Evolutionary conservation across 2,329 filamentous ascomycete species (phyloP), one percentile per base, ranked within the genome.

Genomic region (Raffaelea arxii): DNA sequence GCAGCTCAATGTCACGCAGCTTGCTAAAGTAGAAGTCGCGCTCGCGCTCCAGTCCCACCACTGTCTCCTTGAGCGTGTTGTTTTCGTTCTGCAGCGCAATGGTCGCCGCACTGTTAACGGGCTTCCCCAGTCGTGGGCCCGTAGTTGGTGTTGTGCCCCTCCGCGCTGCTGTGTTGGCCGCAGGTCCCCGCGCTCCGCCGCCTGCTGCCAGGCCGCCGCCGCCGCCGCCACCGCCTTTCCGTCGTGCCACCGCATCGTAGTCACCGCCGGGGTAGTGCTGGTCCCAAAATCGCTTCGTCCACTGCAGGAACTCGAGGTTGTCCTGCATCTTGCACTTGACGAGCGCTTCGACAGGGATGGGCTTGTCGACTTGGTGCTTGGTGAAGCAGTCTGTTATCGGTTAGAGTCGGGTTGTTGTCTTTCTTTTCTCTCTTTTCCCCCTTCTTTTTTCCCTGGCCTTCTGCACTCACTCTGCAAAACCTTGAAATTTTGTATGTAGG

Each of bases 261-360:
- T 97, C 92, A 59, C 92, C 89, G 49, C 92, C 92, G 7, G 92
- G 92, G 68, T 87, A 98, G 74, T 96, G 89, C 63, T 96, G 87
- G 61, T 98, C 92, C 92, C 92, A 98, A 72, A 89, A 96, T 57
- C 78, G 76, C 78, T 98, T 98, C 49, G 83, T 83, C 85, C 89
- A 98, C 70, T 98, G 92, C 51, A 98, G 75, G 65, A 98, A 98
- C 63, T 97, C 92, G 58, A 98, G 85, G 72, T 98, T 98, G 68
- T 98, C 92, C 76, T 98, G 92, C 91, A 98, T 98, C 75, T 95
- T 96, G 76, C 92, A 98, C 68, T 97, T 98, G 59, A 92, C 80
- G 50, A 98, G 81, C 49, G 77, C 74, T 65, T 95, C 81, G 63
- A 97, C 88, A 49, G 88, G 88, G 57, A 98, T 82, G 24, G 85